Evolutionary conservation across 2,329 filamentous ascomycete genomes (phyloP), one percentile per base, ranked within the genome.

Genomic region (Aspergillus felis): DNA sequence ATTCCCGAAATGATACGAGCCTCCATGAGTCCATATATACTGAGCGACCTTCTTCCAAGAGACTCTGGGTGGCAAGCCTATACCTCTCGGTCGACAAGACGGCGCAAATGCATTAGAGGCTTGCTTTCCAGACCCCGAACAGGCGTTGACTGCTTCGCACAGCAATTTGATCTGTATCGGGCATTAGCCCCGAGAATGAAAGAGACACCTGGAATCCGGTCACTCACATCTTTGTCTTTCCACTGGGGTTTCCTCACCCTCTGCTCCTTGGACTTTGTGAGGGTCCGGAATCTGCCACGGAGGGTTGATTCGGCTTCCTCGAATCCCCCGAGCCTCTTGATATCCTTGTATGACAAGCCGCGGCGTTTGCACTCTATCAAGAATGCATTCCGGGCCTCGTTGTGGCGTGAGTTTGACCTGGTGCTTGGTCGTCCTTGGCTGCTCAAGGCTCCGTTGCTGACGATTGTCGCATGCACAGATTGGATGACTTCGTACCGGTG

Each of bases 11-110:
- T 77, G 76, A 65, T 87, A 87, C 2, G 79, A 80, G 7, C 82
- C 83, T 2, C 82, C 82, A 48, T 81, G 68, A 3, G 71, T 64
- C 60, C 66, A 70, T 55, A 87, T 84, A 60, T 79, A 81, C 32
- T 83, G 78, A 1, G 79, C 78, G 24, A 87, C 79, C 55, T 78
- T 79, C 72, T 85, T 85, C 84, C 84, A 87, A 0, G 82, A 80
- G 2, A 86, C 73, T 66, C 81, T 84, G 1, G 71, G 71, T 1
- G 66, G 59, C 27, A 64, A 64, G 25, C 61, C 57, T 49, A 49
- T 46, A 42, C 51, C 41, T 32, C 53, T 51, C 20, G 54, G 54
- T 9, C 46, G 56, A 48, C 50, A 57, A 24, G 29, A 53, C 46
- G 51, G 54, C 24, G 12, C 53, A 22, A 55, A 55, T 12, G 35